phyloP scores from a whole-genome alignment of 345 rosid species.

The Pugionium dolabratum region DNA sequence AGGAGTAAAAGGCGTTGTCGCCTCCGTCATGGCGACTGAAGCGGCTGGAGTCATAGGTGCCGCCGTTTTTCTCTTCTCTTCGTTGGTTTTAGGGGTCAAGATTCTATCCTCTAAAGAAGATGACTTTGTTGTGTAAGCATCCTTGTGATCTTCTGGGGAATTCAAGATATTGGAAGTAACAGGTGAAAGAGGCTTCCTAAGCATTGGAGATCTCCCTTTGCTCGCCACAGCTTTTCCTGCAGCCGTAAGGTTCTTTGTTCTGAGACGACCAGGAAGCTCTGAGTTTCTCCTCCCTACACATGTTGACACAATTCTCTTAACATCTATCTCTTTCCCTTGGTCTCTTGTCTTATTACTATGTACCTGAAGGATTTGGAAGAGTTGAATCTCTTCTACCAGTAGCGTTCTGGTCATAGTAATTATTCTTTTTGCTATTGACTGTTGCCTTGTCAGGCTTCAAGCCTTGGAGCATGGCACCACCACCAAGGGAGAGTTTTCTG shows the following conservation, averaged over 20 bases:
- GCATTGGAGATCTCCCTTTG: slow-evolving; percentile 36
- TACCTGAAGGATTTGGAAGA: slow-evolving; percentile 33
- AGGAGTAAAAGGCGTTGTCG: slow-evolving; percentile 62
- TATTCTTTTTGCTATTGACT: slow-evolving; percentile 38
- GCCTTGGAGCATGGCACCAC: slow-evolving; percentile 64
- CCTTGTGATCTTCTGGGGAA: slow-evolving; percentile 46
- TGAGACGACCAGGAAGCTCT: slow-evolving; percentile 50
- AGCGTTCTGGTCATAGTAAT: slow-evolving; percentile 39
- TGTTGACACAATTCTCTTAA: slow-evolving; percentile 4
- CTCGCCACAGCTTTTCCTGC: slow-evolving; percentile 36
- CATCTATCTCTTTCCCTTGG: not conserved
- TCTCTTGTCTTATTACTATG: slow-evolving; percentile 6
- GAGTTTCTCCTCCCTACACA: slow-evolving; percentile 58
- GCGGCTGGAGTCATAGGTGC: slow-evolving; percentile 56
- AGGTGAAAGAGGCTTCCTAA: slow-evolving; percentile 65
- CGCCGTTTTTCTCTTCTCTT: slow-evolving; percentile 40
- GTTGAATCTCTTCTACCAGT: slow-evolving; percentile 38
- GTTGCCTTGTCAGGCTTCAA: slow-evolving; percentile 48
- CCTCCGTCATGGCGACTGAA: slow-evolving; percentile 59
- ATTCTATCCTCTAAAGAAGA: slow-evolving; percentile 29
- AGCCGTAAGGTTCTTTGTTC: slow-evolving; percentile 40
- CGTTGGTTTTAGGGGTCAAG: slow-evolving; percentile 34
- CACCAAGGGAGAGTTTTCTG: slow-evolving; percentile 64
- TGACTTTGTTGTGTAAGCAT: slow-evolving; percentile 28
- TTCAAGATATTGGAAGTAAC: slow-evolving; percentile 55